These are phyloP conservation scores for Saitozyma podzolica DNA, from an alignment of 768 basidiomycete genomes.

Conservation along the genomic window DNA sequence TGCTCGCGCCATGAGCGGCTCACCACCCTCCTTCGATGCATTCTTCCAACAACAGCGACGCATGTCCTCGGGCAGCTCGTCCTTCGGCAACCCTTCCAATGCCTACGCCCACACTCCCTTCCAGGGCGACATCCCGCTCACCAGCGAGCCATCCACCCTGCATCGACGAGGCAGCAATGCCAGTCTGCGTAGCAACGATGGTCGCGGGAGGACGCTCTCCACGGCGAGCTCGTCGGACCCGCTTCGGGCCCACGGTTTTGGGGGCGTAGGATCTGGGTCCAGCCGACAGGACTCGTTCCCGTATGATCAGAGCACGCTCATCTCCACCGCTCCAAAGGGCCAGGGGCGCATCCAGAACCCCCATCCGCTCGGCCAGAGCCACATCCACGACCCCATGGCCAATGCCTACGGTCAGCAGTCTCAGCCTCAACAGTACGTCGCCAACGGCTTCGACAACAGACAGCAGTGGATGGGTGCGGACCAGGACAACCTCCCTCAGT, in stretches of 20 bases:
- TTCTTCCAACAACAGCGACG: constrained; percentile 11
- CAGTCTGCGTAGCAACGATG: constrained; percentile 12
- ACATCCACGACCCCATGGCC: constrained; percentile 4
- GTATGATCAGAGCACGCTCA: constrained; percentile 38
- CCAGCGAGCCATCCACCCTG: constrained; percentile 32
- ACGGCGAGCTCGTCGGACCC: constrained; percentile 1
- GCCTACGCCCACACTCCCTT: neutral
- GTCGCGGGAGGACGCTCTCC: constrained; percentile 10
- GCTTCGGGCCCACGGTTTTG: neutral
- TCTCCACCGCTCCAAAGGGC: constrained; percentile 31
- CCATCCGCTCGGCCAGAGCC: neutral
- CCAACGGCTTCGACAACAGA: neutral
- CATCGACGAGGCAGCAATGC: constrained; percentile 18
- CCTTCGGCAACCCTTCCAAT: neutral
- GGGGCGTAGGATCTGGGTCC: neutral
- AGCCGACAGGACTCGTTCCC: constrained; percentile 36
- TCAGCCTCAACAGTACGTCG: neutral
- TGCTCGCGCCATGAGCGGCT: constrained; percentile 1
- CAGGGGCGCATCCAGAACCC: constrained; percentile 5
- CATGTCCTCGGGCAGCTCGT: neutral
- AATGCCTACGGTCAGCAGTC: neutral
- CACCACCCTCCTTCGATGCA: constrained; percentile 16
- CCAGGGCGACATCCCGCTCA: constrained; percentile 2
- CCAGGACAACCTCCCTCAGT: neutral
- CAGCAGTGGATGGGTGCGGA: neutral